Conservation (phyloP, 306 rosid species). For the Inga oerstediana region DNA sequence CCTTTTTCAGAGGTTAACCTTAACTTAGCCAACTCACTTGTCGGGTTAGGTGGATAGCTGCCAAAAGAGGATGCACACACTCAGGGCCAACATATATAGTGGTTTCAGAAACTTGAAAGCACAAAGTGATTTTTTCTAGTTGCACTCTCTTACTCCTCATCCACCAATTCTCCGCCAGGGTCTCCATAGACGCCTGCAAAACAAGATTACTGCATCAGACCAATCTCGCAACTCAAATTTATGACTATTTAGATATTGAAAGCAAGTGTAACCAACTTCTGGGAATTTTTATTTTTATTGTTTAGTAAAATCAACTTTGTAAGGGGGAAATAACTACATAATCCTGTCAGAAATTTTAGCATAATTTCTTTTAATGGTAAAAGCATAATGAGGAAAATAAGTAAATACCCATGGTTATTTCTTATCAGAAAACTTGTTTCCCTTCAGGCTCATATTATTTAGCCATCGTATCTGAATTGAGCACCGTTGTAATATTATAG, state of each 20-base stretch:
- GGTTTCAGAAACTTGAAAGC: conserved; percentile 34
- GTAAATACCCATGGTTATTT: neutral
- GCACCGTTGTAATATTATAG: neutral
- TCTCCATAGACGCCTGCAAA: conserved; percentile 86
- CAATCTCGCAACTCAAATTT: conserved; percentile 1
- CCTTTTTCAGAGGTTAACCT: conserved; percentile 81
- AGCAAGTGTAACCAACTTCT: neutral
- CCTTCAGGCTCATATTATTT: neutral
- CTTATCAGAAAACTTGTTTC: neutral
- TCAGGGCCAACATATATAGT: conserved; percentile 35
- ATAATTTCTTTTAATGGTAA: neutral
- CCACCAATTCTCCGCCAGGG: conserved; percentile 69
- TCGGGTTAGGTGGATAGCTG: conserved; percentile 69
- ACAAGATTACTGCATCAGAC: conserved; percentile 4
- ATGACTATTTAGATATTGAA: conserved; percentile 8
- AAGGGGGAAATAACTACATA: neutral
- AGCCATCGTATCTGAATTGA: conserved; percentile 2
- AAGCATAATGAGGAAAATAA: neutral
- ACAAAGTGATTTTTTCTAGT: conserved; percentile 23
- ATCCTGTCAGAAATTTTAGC: neutral
- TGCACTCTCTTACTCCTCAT: conserved; percentile 81
- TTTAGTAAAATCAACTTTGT: conserved; percentile 16
- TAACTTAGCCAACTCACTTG: conserved; percentile 53
- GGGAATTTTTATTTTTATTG: too few relatives aligned
- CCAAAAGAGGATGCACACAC: conserved; percentile 35